Evolutionary conservation across 331 rosid species (phyloP), one percentile per base, ranked within the genome.

Genomic region (Pyracantha coccinea): DNA sequence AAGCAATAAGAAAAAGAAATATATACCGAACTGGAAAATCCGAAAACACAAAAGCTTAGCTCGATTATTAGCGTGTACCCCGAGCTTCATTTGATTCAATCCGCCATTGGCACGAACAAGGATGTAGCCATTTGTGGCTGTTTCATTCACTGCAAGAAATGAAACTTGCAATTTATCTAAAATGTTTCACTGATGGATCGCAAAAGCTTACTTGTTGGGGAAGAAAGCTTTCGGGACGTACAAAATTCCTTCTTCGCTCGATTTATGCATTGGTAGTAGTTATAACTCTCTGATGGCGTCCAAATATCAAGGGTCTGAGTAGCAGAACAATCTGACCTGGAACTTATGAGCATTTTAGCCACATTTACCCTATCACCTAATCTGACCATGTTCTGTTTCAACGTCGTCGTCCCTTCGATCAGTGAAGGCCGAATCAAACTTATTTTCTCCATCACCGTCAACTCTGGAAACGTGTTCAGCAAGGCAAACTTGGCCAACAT

Each of bases 71-170:
- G 54, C 50, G 10, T 82, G 0, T 83, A 90, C 93, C 74, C 96
- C 96, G 0, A 81, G 75, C 85, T 77, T 91, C 96, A 91, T 91
- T 71, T 91, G 96, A 87, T 91, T 91, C 78, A 91, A 78, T 23
- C 93, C 96, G 64, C 96, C 96, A 47, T 91, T 91, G 41, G 92
- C 83, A 2, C 83, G 82, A 52, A 82, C 67, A 44, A 88, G 52
- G 70, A 90, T 63, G 76, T 78, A 90, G 28, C 93, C 96, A 82
- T 87, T 84, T 59, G 92, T 88, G n/a, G 71, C 19, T 55, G 53
- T 77, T 67, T 57, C 62, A 12, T 66, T 25, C 33, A 77, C 89
- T 85, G 82, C 6, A 76, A 74, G 20, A 77, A 77, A 75, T 54
- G 3, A 67, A 29, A 72, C 23, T 78, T 35, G 58, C 53, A 70